Evolutionary conservation across 768 basidiomycete genomes (phyloP), one percentile per base, ranked within the genome.

Genomic region (Lanmaoa pseudosensibilis): DNA sequence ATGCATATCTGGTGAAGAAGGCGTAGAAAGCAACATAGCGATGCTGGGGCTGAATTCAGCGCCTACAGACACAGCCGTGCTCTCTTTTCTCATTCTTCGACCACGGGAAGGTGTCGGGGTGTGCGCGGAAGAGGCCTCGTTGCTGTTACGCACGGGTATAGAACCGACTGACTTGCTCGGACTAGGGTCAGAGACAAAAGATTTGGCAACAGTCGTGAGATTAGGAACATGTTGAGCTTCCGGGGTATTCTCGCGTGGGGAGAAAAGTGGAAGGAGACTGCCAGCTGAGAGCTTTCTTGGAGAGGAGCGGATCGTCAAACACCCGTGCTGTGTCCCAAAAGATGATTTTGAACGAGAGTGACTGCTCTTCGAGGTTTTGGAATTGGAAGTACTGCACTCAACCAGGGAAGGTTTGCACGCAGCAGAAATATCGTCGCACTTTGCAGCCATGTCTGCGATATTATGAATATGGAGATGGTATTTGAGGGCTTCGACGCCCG

Each of bases 401-500:
- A 36, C 41, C 32, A 57, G 23, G 10, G 47, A 54, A 30, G 40
- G 36, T 36, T 50, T 50, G 33, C 23, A 36, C 2, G 46, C 23
- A 48, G 34, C 2, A n/a, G 43, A 47, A 43, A 40, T 8, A 49
- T 46, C 27, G 13, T 19, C n/a, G 32, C 33, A 18, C 50, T 15
- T 21, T 16, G 37, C 5, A 33, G 45, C 38, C 8, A 12, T 27
- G 51, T 81, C 78, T 33, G 75, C 72, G 33, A 84, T 77, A 59
- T 82, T 79, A 65, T 84, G 83, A 46, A 84, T 80, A 59, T 84
- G 81, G 21, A 83, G 66, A 61, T 83, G 83, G 62, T 74, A 80
- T 60, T 77, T 77, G 47, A 84, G 73, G 19, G 78, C 77, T 58
- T 75, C 75, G 52, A 76, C 72, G 49, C 73, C 70, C 6, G 69